phyloP scores from a whole-genome alignment of 352 stramenopile species.

The Pythium grandisporangium region DNA sequence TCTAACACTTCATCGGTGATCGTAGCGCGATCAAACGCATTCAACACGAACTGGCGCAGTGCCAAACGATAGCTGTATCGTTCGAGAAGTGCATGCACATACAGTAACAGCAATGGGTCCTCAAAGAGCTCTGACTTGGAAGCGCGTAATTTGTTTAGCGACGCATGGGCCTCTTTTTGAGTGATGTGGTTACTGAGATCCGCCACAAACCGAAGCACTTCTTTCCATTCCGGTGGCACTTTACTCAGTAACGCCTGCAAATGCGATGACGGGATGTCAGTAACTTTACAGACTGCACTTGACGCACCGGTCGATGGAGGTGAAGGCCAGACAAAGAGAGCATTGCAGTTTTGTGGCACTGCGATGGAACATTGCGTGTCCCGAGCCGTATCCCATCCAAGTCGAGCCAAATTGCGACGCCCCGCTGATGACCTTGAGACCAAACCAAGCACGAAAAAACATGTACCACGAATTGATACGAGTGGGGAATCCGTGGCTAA shows the following conservation, averaged over 20 bases:
- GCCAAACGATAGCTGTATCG: slow-evolving; percentile 83
- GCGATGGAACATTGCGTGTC: slow-evolving; percentile 69
- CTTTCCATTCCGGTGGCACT: slow-evolving; percentile 63
- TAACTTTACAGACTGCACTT: slow-evolving; percentile 30
- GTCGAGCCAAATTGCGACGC: slow-evolving; percentile 48
- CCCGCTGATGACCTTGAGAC: slow-evolving; percentile 57
- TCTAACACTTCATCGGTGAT: slow-evolving; percentile 77
- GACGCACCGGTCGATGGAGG: slow-evolving; percentile 9
- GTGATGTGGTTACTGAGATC: slow-evolving; percentile 87
- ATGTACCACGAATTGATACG: slow-evolving; percentile 79
- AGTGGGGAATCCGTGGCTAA: slow-evolving; percentile 72
- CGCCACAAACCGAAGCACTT: slow-evolving; percentile 67
- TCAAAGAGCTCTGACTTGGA: slow-evolving; percentile 74
- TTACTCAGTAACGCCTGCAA: slow-evolving; percentile 62
- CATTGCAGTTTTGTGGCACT: slow-evolving; percentile 70
- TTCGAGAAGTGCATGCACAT: slow-evolving; percentile 74
- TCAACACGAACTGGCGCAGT: slow-evolving; percentile 80
- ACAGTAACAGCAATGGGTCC: slow-evolving; percentile 72
- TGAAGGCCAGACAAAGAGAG: slow-evolving; percentile 74
- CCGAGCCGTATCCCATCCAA: slow-evolving; percentile 72
- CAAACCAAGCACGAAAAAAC: slow-evolving; percentile 80
- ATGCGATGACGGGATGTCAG: slow-evolving; percentile 43
- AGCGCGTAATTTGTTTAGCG: slow-evolving; percentile 72
- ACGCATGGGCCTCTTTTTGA: slow-evolving; percentile 82
- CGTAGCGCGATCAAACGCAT: slow-evolving; percentile 65